Evolutionary conservation across 768 basidiomycete genomes (phyloP).

Genomic region (Cantharellus cinnabarinus): DNA sequence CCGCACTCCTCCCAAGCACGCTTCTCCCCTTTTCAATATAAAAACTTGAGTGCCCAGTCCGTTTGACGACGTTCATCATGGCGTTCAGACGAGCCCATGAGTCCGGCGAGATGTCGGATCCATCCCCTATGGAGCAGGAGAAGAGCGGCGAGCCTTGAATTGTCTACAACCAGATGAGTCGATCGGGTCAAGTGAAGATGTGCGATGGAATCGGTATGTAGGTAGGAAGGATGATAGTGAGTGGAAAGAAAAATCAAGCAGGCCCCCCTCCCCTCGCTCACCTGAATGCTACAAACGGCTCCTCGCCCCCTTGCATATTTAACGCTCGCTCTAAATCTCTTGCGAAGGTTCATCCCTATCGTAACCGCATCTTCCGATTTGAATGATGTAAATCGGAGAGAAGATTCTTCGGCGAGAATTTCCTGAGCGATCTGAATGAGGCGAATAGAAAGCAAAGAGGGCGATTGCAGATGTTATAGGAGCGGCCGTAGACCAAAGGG

Average conservation of each 20-base stretch:
- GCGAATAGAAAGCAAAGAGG: no score
- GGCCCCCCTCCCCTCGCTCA: not conserved
- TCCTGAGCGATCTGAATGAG: conserved; percentile 13
- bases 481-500: no score
- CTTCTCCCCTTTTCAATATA: conserved; percentile 78
- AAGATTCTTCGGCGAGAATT: conserved; percentile 46
- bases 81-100: conserved; percentile 58
- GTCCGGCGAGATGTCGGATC: conserved; percentile 38
- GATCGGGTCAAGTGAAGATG: not conserved
- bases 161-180: conserved; percentile 15
- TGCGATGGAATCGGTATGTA: not conserved
- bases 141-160: conserved; percentile 63
- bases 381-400: conserved; percentile 52
- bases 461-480: no score
- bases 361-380: conserved; percentile 62
- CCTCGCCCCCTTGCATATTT: conserved; percentile 27
- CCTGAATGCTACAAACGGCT: conserved; percentile 56
- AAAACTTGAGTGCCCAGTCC: conserved; percentile 48
- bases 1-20: conserved; percentile 18
- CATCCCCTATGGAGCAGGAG: conserved; percentile 65
- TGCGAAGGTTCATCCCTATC: conserved; percentile 32
- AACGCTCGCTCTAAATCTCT: conserved; percentile 53
- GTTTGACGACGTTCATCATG: conserved; percentile 57
- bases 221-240: not conserved
- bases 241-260: not conserved